A percentile compares a stretch with the other conserved stretches of the same genome.
These are phyloP conservation scores for Fraxinus floribunda DNA, from an alignment of 305 asterid species.

Conservation along the genomic window DNA sequence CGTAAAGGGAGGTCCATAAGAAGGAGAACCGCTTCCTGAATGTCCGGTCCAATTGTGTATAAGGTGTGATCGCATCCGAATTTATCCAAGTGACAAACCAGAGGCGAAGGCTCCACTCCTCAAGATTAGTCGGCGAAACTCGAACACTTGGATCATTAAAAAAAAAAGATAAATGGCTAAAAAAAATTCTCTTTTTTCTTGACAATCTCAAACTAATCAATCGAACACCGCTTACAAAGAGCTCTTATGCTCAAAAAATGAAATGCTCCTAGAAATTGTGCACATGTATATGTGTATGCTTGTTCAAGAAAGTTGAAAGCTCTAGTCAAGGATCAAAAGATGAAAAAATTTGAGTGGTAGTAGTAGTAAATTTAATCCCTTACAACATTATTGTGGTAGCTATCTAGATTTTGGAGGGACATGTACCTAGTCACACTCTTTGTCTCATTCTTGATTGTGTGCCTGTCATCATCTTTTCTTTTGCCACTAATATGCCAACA, in stretches of 20 bases:
- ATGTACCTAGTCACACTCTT: constrained; percentile 26
- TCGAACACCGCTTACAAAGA: background rate
- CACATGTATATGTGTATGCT: background rate
- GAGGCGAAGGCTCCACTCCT: too few relatives aligned
- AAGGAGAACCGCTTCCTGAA: too few relatives aligned
- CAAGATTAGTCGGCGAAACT: too few relatives aligned
- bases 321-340: background rate
- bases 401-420: constrained; percentile 12
- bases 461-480: constrained; percentile 20
- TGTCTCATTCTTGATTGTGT: constrained; percentile 33
- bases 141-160: too few relatives aligned
- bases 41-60: too few relatives aligned
- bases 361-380: background rate
- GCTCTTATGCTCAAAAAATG: background rate
- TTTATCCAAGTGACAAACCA: too few relatives aligned
- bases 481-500: background rate
- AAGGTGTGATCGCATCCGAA: too few relatives aligned
- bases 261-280: background rate
- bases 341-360: background rate
- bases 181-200: background rate
- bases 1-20: too few relatives aligned
- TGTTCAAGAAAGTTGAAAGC: background rate
- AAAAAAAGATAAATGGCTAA: background rate
- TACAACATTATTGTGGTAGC: background rate
- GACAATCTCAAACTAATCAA: background rate